Percentiles rank a stretch among this genome's conserved stretches.
These are phyloP conservation scores for Amoebophrya sp. DNA, from an alignment of 169 alveolate genomes.

Conservation along the genomic window DNA sequence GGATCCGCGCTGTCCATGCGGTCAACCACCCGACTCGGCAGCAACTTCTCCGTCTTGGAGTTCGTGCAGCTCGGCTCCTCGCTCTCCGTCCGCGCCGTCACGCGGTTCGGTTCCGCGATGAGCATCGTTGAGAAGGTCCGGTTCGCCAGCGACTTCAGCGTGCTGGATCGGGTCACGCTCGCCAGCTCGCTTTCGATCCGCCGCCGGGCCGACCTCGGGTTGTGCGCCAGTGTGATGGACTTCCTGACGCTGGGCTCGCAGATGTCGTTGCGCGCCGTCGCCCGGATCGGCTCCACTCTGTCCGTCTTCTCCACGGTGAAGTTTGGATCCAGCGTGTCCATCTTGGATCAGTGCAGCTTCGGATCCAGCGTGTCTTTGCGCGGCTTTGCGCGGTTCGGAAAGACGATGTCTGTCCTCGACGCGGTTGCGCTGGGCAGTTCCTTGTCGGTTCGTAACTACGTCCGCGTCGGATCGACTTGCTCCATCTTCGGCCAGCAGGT, in stretches of 20 bases:
- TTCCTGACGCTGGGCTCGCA: background rate
- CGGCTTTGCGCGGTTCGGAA: background rate
- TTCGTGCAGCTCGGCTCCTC: conserved; percentile 8
- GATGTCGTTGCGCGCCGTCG: background rate
- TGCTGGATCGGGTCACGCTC: background rate
- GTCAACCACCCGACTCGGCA: background rate
- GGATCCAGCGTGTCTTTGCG: conserved; percentile 8
- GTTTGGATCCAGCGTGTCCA: background rate
- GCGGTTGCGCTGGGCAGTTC: background rate
- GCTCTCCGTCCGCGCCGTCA: background rate
- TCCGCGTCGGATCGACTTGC: background rate
- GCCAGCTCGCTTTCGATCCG: conserved; percentile 19
- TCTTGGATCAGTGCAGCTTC: background rate
- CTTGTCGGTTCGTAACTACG: background rate
- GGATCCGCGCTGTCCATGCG: conserved; percentile 27
- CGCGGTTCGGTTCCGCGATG: background rate
- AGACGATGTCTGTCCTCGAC: background rate
- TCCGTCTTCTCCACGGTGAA: background rate
- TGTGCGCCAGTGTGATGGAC: background rate
- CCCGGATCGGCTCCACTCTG: background rate
- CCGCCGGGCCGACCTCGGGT: background rate
- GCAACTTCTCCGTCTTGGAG: background rate
- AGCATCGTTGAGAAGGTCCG: background rate
- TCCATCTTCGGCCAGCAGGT: background rate
- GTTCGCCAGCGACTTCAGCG: background rate